Evolutionary conservation across 345 rosid species (phyloP).

Genomic region (Acer saccharum): DNA sequence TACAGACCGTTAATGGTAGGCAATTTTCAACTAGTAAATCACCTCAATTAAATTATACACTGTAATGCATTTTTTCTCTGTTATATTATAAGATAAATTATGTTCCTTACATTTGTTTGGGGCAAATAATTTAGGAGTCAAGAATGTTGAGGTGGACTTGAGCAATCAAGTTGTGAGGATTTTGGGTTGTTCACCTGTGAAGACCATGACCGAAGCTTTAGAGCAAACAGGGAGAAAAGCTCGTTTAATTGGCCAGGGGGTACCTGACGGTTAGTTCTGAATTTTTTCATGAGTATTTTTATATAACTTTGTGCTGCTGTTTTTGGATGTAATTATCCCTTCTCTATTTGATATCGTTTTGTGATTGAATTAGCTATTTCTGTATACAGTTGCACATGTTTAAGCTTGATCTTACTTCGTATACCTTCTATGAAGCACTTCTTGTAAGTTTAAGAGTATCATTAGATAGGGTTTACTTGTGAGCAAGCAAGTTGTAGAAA

Average conservation of each 20-base stretch:
- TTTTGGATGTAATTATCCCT: neutral
- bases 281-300: neutral
- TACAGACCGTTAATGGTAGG: slow-evolving; percentile 69
- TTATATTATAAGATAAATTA: neutral
- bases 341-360: neutral
- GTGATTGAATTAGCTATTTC: neutral
- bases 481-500: neutral
- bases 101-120: slow-evolving; percentile 17
- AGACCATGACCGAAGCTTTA: slow-evolving; percentile 75
- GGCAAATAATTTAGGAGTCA: slow-evolving; percentile 54
- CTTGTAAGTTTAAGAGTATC: neutral
- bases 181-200: slow-evolving; percentile 78
- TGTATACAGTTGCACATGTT: neutral
- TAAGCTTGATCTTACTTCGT: neutral
- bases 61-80: neutral
- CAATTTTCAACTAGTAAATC: neutral
- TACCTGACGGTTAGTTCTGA: slow-evolving; percentile 75
- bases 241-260: slow-evolving; percentile 88
- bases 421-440: neutral
- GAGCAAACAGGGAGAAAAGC: slow-evolving; percentile 89
- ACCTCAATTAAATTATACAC: neutral
- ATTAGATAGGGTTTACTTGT: neutral
- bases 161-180: slow-evolving; percentile 81
- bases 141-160: slow-evolving; percentile 84
- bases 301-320: neutral